Evolutionary conservation across 1,284 basidiomycete genomes (phyloP), one percentile per base, ranked within the genome.

Genomic region (Cutaneotrichosporon sp.): DNA sequence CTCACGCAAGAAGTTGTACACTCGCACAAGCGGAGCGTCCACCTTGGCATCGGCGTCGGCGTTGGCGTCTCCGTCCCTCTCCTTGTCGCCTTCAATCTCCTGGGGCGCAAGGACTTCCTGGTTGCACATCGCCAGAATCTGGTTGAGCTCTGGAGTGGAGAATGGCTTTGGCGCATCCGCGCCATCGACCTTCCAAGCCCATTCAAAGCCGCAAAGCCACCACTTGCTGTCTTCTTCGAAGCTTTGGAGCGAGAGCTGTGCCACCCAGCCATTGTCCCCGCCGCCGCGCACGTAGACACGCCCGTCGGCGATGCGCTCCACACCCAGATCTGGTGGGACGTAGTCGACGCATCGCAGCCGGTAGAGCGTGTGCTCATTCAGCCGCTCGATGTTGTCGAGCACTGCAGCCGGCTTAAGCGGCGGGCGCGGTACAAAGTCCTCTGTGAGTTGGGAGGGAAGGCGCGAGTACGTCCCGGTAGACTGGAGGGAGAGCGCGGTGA

Each of bases 141-240:
- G 67, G 58, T 75, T 70, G 13, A 71, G 52, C 59, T 74, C 74
- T 3, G 67, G 60, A 18, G 66, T 61, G 18, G 38, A n/a, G 50
- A 73, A 71, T 13, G 55, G 24, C 52, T 64, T 67, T 2, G 50
- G 45, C 9, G 18, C 38, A 1, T 47, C 36, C 18, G 63, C 36
- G 7, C 65, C 63, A 22, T 70, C 69, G 6, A 58, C 56, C 14
- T 56, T 66, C 76, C 76, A 78, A 4, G 68, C 67, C 76, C 76
- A 78, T 22, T 74, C 73, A 22, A 76, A 64, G 24, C 74, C 76
- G 1, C 72, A 75, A 51, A 76, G 62, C 75, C 75, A 76, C 76
- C 76, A 78, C 42, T 71, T 62, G 50, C 65, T 68, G 24, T 72
- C 66, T 22, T 71, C 70, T 1, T 69, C 72, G 50, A 78, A 78